A percentile compares a stretch with the other conserved stretches of the same genome.
Evolutionary conservation across 108 stramenopile species (phyloP).

Genomic region (Cylindrotheca fusiformis): DNA sequence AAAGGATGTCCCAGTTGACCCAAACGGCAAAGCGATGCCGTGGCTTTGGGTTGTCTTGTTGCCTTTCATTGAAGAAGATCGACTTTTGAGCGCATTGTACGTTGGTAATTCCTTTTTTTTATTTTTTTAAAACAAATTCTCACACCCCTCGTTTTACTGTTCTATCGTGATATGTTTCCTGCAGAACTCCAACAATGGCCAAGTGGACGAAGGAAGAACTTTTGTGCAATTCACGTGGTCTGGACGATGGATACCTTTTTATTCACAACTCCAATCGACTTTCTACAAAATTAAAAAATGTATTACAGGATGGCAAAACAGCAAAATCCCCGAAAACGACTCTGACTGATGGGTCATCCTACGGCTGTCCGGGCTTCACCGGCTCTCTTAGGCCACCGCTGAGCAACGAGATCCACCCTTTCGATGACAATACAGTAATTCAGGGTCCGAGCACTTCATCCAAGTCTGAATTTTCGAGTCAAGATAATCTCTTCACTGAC

Average conservation of each 20-base stretch:
- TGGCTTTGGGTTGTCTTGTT: constrained; percentile 98
- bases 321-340: constrained; percentile 46
- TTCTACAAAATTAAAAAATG: constrained; percentile 45
- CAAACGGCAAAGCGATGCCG: constrained; percentile 98
- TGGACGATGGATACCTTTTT: constrained; percentile 87
- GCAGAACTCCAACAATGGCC: constrained; percentile 71
- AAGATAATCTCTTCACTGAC: constrained; percentile 51
- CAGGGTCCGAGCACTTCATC: constrained; percentile 46
- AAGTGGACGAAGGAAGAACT: constrained; percentile 83
- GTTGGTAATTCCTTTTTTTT: constrained; percentile 19
- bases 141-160: not conserved
- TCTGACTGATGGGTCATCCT: constrained; percentile 47
- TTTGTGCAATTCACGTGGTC: constrained; percentile 73
- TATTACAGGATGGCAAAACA: constrained; percentile 40
- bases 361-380: constrained; percentile 54
- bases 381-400: constrained; percentile 74
- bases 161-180: not conserved
- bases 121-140: not conserved
- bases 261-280: constrained; percentile 66
- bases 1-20: constrained; percentile 91
- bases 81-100: constrained; percentile 80
- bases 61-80: constrained; percentile 97
- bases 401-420: constrained; percentile 66
- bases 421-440: constrained; percentile 51
- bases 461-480: constrained; percentile 47